These are phyloP conservation scores for Fusarium beomiforme DNA, from an alignment of 2,329 filamentous ascomycete genomes.

Conservation along the genomic window DNA sequence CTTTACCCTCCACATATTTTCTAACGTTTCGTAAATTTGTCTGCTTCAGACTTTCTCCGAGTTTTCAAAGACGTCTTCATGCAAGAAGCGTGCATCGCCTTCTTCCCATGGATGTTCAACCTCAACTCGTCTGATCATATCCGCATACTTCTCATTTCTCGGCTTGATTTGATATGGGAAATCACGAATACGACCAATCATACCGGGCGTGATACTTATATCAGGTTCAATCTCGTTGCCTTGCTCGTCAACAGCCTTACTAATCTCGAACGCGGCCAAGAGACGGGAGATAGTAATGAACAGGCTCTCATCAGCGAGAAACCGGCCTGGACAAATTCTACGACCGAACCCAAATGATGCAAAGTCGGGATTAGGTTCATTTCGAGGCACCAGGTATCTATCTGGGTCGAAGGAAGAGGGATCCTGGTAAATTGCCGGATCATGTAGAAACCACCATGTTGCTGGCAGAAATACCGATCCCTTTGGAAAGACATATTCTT, in stretches of 20 bases:
- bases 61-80: rapidly evolving
- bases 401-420: slow-evolving; percentile 44
- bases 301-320: neutral
- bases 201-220: neutral
- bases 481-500: slow-evolving; percentile 35
- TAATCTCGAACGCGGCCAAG: neutral
- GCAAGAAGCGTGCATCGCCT: neutral
- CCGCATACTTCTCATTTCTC: neutral
- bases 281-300: neutral
- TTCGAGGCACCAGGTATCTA: neutral
- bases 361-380: neutral
- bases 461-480: slow-evolving; percentile 24
- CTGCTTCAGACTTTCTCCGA: neutral
- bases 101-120: neutral
- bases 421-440: slow-evolving; percentile 70
- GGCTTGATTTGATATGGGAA: neutral
- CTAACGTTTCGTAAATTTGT: rapidly evolving
- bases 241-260: neutral
- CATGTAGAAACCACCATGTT: slow-evolving; percentile 57
- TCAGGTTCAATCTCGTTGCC: neutral
- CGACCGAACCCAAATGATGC: slow-evolving; percentile 5
- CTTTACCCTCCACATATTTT: no score
- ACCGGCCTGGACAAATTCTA: neutral
- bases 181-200: neutral
- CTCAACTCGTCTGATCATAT: neutral